Evolutionary conservation across 257 asterid species (phyloP), one percentile per base, ranked within the genome.

Genomic region (Solanum pennellii): DNA sequence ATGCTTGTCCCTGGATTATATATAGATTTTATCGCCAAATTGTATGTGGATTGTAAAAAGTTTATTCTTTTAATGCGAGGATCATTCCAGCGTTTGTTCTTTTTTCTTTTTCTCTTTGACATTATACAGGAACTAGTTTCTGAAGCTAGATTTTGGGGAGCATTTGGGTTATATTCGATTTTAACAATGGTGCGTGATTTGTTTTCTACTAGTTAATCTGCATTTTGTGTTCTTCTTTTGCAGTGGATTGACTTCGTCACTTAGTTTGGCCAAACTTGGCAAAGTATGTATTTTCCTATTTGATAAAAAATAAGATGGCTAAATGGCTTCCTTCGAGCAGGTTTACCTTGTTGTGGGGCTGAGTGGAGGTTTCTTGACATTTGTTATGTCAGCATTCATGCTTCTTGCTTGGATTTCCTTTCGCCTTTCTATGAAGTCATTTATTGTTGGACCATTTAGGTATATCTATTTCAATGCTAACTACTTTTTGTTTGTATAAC

Each of bases 121-220:
- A 49, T 87, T 65, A 87, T 90, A 87, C 93, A 97, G 99, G 98
- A 93, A 87, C 88, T 95, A 92, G 94, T 88, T 85, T 92, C 87
- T 88, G 99, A 96, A 93, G 98, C 99, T 90, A 91, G 94, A 92
- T 95, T 97, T 91, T 97, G 99, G 99, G 99, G 99, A 88, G 99
- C 99, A 82, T 97, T 96, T 92, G 99, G 99, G 85, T 91, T 97
- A 89, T 95, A 95, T 89, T 91, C 98, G 83, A 88, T 96, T 87
- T 90, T 95, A 59, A 96, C 98, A 68, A 72, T 95, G 98, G 99
- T 97, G 65, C 44, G 95, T 91, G 71, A 88, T 87, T 39, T 41
- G 66, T 35, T 56, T 89, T 41, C 68, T 18, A 45, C 27, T 15
- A n/a, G 52, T 42, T 56, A n/a, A 47, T 65, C 49, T 77, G 80